Base-by-base conservation (phyloP, 2,329 filamentous ascomycete species). In the Apiospora koreana region DNA sequence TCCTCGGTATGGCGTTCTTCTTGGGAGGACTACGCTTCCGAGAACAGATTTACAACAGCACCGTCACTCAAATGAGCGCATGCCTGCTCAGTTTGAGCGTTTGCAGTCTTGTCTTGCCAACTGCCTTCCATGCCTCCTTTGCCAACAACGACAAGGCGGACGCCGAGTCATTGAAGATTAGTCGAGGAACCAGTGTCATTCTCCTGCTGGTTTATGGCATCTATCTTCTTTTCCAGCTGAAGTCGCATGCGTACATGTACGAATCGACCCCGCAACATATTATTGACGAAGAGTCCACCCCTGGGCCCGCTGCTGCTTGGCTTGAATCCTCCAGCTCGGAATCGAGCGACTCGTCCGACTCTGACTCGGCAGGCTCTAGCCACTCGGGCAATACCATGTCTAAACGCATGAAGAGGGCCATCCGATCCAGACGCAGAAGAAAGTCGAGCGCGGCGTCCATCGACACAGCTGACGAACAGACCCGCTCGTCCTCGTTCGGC, bases 11-110 rank as follows among this genome's bases (percentile, higher is more conserved):
- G 94, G 91, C 91, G 70, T 97, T 98, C 81, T 87, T 97, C 68
- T 83, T 97, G 31, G 95, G 95, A 77, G 95, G 94, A 73, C 84
- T 97, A 69, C 91, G 94, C 73, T 97, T 90, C 80, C 92, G 93
- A 79, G 95, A 98, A 83, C 95, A 97, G 85, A 91, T 98, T 73
- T 98, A 97, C 83, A 98, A 97, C 83, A 96, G 91, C 82, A 97
- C 94, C 28, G 94, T 97, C 71, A 97, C 94, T 0, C 94, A 98
- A 80, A 97, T 97, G 94, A 97, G 94, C 79, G 95, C 95, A 68
- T 97, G 94, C 83, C 86, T 98, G 75, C 88, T 98, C 75, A 97
- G 94, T 84, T 82, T 97, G 81, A 95, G 93, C 78, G 95, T 97
- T 72, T 95, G 94, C 82, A 97, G 94, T 84, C 85, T 97, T 28